These are phyloP conservation scores for Rhododendron molle DNA, from an alignment of 148 eudicot genomes.

Conservation along the genomic window DNA sequence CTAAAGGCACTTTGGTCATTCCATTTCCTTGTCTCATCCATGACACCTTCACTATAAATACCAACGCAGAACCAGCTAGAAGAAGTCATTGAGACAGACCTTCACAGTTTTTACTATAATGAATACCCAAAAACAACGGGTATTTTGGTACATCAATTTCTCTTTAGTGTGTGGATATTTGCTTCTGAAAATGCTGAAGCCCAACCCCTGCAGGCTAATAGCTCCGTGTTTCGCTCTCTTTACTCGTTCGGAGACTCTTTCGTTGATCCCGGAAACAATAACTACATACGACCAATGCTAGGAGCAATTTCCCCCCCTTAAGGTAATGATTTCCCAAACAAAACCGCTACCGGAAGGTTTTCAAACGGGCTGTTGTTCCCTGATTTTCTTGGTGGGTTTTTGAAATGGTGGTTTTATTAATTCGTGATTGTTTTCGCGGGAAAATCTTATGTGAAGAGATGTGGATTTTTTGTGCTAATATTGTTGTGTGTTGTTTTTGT, in stretches of 20 bases:
- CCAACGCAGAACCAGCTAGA: too few relatives aligned
- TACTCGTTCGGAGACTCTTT: conserved; percentile 9
- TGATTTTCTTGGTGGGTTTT: conserved; percentile 12
- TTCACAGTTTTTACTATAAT: too few relatives aligned
- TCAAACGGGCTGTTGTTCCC: conserved; percentile 8
- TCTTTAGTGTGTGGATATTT: neutral
- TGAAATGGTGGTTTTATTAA: neutral
- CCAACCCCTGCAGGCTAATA: neutral
- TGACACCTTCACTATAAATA: conserved; percentile 3
- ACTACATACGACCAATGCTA: neutral
- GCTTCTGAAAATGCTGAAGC: neutral
- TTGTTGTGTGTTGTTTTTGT: neutral
- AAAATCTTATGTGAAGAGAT: neutral
- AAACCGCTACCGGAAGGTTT: neutral
- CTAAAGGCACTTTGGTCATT: neutral
- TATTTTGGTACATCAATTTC: too few relatives aligned
- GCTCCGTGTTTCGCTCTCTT: neutral
- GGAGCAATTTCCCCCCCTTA: neutral
- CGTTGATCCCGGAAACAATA: conserved; percentile 7
- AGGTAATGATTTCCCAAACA: neutral
- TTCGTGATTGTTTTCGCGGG: too few relatives aligned
- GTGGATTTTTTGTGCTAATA: neutral
- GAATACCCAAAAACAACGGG: neutral
- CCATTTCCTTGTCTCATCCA: neutral
- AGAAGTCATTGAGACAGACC: neutral